Conservation (phyloP, 2,329 filamentous ascomycete species). For the Proliferodiscus dingleyae region DNA sequence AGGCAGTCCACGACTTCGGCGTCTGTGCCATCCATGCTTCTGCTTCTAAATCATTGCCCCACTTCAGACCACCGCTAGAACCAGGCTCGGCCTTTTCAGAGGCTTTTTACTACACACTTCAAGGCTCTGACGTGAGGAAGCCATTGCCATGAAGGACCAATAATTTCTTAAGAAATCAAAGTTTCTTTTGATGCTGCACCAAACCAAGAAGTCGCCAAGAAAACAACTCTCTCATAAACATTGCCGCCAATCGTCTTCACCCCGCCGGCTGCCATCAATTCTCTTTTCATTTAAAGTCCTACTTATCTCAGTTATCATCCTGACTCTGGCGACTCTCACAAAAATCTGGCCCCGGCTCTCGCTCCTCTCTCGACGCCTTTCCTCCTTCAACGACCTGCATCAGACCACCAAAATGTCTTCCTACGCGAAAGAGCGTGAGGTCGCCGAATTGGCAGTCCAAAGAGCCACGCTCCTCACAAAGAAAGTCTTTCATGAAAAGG, state of each 20-base stretch:
- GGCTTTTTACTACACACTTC: too few species aligned
- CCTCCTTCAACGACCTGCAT: conserved; percentile 16
- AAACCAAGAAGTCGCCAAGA: background rate
- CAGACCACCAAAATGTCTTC: conserved; percentile 32
- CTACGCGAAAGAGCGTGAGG: conserved; percentile 73
- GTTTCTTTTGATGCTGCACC: background rate
- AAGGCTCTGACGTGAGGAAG: too few species aligned
- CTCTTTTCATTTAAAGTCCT: conserved; percentile 16
- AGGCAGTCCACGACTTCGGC: background rate
- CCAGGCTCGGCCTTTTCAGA: background rate
- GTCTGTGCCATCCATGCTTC: conserved; percentile 14
- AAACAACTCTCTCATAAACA: conserved; percentile 1
- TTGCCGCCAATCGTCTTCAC: background rate
- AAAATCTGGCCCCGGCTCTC: conserved; percentile 27
- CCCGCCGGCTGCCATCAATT: background rate
- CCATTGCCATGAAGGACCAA: background rate
- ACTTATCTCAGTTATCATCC: conserved; percentile 23
- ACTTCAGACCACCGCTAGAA: background rate
- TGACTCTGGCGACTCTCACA: conserved; percentile 28
- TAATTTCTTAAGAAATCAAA: background rate
- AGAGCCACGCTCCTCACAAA: conserved; percentile 72
- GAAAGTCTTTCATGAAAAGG: conserved; percentile 77
- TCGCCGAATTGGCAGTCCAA: conserved; percentile 86
- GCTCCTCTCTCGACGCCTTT: conserved; percentile 28
- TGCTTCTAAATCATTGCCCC: conserved; percentile 1